Evolutionary conservation across 352 stramenopile species (phyloP), one percentile per base, ranked within the genome.

Genomic region (Phytopythium boreale): DNA sequence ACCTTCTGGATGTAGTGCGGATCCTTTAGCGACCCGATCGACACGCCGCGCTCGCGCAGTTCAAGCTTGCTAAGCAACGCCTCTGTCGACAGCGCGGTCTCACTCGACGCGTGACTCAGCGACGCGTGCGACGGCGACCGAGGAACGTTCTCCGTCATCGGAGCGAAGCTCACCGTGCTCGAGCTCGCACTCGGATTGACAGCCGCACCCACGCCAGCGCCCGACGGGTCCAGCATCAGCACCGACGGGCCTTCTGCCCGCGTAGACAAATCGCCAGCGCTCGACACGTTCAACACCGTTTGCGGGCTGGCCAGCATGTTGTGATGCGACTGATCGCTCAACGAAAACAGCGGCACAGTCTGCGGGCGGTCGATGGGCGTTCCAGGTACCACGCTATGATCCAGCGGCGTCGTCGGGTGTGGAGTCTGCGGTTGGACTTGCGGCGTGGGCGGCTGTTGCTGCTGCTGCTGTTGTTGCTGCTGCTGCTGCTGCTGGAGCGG

Each of bases 1-100:
- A 90, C 82, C 57, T 85, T 79, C 24, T 85, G 79, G 26, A 84
- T 72, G 57, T 82, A 88, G 12, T 70, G 64, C 22, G 80, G 67
- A 68, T 92, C 83, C 1, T 71, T 64, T 0, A 82, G 62, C 20
- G 80, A 88, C 1, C 82, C 82, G 43, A 89, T 72, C 4, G 83
- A 92, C 24, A 90, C 76, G 10, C 81, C 81, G 57, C 83, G 79
- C 43, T 79, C 79, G 20, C 76, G 79, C 57, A 75, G 63, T 39
- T 85, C 79, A 19, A 76, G 60, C 22, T 81, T 70, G 57, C 64
- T 79, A 3, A 79, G 62, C 55, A 70, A 63, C 1, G 80, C 69
- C 24, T 90, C 80, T n/a, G 70, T 68, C 2, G 67, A 76, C 8
- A 88, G 44, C 15, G 46, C 62, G 17, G 71, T 77, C 31, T 92